These are phyloP conservation scores for Leccinum rimulosum DNA, from an alignment of 768 basidiomycete genomes.

Conservation along the genomic window DNA sequence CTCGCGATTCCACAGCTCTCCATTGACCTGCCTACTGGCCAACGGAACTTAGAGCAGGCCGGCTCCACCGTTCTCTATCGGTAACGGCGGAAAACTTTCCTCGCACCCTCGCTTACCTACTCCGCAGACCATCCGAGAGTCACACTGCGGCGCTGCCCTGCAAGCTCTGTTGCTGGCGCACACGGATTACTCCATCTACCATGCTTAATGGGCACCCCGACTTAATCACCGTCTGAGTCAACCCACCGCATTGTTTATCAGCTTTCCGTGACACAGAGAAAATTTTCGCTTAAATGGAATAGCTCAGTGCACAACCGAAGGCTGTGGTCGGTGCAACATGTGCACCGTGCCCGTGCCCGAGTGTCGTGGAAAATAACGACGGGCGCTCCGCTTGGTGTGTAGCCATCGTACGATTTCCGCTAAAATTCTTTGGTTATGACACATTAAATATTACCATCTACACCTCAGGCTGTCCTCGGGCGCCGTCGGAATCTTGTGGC, in stretches of 20 bases:
- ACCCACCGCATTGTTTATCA: neutral
- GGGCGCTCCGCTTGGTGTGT: neutral
- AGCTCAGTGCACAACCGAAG: neutral
- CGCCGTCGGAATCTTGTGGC: neutral
- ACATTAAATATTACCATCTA: neutral
- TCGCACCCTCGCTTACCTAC: no score
- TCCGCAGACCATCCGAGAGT: no score
- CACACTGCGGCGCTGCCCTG: no score
- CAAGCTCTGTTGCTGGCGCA: neutral
- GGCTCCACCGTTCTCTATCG: neutral
- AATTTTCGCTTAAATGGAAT: neutral
- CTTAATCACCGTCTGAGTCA: neutral
- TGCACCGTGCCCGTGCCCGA: neutral
- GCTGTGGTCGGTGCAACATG: conserved; percentile 3
- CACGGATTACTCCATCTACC: neutral
- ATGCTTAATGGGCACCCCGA: neutral
- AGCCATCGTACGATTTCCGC: neutral
- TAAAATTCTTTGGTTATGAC: neutral
- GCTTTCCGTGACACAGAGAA: neutral
- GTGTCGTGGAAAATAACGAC: neutral
- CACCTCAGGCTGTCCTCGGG: neutral
- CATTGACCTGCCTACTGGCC: neutral
- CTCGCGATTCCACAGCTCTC: neutral
- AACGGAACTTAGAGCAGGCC: neutral
- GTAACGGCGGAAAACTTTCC: neutral